These are phyloP conservation scores for Spiromastix sp. DNA, from an alignment of 2,329 filamentous ascomycete genomes.

Conservation along the genomic window DNA sequence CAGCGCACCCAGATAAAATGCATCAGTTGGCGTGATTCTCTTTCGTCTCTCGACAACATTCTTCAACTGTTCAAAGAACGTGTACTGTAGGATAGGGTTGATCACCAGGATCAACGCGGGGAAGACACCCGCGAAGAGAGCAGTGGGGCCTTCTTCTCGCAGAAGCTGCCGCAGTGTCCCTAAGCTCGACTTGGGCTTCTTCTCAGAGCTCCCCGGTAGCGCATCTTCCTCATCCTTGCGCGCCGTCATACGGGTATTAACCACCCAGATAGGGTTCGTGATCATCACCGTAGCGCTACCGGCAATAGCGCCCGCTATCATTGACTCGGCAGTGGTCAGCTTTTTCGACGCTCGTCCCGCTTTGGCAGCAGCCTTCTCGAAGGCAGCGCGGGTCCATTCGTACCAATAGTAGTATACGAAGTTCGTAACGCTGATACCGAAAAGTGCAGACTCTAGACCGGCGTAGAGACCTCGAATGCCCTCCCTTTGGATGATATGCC, in stretches of 20 bases:
- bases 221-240: slow-evolving; percentile 53
- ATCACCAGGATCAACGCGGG: slow-evolving; percentile 90
- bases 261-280: slow-evolving; percentile 98
- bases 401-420: slow-evolving; percentile 99
- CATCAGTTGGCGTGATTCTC: slow-evolving; percentile 72
- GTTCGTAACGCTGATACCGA: slow-evolving; percentile 97
- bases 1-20: slow-evolving; percentile 82
- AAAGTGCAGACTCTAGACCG: slow-evolving; percentile 84
- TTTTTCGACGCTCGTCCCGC: slow-evolving; percentile 66
- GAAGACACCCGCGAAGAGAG: slow-evolving; percentile 84
- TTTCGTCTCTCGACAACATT: slow-evolving; percentile 69
- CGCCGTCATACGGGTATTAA: slow-evolving; percentile 97
- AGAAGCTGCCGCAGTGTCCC: slow-evolving; percentile 72
- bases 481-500: slow-evolving; percentile 82
- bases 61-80: slow-evolving; percentile 97
- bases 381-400: slow-evolving; percentile 85
- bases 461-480: slow-evolving; percentile 83
- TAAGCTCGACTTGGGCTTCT: slow-evolving; percentile 61
- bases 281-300: slow-evolving; percentile 89
- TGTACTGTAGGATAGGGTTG: slow-evolving; percentile 98
- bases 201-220: slow-evolving; percentile 27
- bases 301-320: slow-evolving; percentile 89
- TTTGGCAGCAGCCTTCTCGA: slow-evolving; percentile 62
- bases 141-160: slow-evolving; percentile 69
- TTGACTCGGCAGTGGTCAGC: slow-evolving; percentile 83